These are phyloP conservation scores for Dioszegia crocea DNA, from an alignment of 768 basidiomycete genomes.

Conservation along the genomic window DNA sequence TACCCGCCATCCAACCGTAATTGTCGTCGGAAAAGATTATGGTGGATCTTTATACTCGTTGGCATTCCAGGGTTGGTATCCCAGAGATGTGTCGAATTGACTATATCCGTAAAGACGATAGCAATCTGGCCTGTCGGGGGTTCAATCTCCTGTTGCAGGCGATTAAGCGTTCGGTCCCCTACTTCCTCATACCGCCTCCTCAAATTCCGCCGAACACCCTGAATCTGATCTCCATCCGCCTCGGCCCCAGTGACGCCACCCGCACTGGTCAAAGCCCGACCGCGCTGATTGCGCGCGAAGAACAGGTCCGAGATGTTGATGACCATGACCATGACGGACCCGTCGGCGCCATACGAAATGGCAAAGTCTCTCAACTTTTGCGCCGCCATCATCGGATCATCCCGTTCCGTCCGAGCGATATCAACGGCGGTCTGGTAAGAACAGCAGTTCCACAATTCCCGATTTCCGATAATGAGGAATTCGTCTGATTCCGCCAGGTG, in stretches of 20 bases:
- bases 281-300: conserved; percentile 48
- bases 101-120: conserved; percentile 95
- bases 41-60: conserved; percentile 85
- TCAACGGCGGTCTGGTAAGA: conserved; percentile 94
- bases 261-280: conserved; percentile 37
- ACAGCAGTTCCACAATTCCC: conserved; percentile 88
- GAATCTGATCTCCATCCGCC: conserved; percentile 50
- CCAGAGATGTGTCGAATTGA: conserved; percentile 94
- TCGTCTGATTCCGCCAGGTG: conserved; percentile 80
- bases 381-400: conserved; percentile 81
- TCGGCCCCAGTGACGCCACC: not conserved
- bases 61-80: conserved; percentile 94
- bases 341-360: conserved; percentile 90
- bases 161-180: conserved; percentile 50
- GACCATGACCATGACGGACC: conserved; percentile 97
- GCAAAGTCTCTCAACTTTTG: conserved; percentile 96
- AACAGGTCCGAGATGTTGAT: conserved; percentile 77
- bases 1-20: conserved; percentile 90
- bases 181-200: conserved; percentile 42
- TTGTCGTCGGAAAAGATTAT: conserved; percentile 75
- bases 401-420: conserved; percentile 71
- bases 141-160: conserved; percentile 69
- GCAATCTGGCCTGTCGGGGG: conserved; percentile 83
- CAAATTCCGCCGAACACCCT: conserved; percentile 28
- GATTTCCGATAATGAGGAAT: conserved; percentile 91